Base-by-base conservation (phyloP, 805 yeast genomes). In the Candida chauliodis region DNA sequence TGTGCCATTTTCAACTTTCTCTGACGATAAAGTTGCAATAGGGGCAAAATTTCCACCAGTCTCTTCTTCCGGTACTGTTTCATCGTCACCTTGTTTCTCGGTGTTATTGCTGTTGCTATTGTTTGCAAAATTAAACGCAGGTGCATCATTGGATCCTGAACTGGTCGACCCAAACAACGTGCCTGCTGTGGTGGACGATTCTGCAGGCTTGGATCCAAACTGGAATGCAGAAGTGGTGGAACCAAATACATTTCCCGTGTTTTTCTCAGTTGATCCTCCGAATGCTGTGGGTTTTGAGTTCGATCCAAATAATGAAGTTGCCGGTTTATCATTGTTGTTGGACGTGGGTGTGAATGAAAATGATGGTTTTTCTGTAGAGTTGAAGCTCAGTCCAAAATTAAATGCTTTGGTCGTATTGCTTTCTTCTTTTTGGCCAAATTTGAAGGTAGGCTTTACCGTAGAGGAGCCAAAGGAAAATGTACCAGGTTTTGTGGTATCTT, bases 1-100 rank as follows among this genome's bases (percentile, higher is more conserved):
- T 7, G 91, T 84, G 13, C 25, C 35, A 16, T 41, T 43, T 5
- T 74, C 76, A 9, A 79, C 69, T 38, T 80, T 70, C 34, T 77
- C 73, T 15, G 66, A 61, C 1, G 55, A 42, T 30, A 64, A 45
- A 27, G 52, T 40, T 2, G 59, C 69, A 30, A 65, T 55, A 1
- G 71, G 68, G 9, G 40, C 40, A 46, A 72, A 78, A 46, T 77
- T 69, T 1, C 71, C 77, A 29, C 69, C 71, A 4, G 69, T 71
- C 41, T 70, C 73, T 32, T 64, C 76, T 27, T 61, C 68, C 10
- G 59, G 61, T 3, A 62, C 75, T 17, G 50, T 59, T 4, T 39
- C 45, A 13, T 41, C 45, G 13, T 39, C 40, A 11, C 28, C 33
- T 5, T 16, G 28, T n/a, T 16, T 33, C 16, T 17, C 39, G 11